phyloP scores from a whole-genome alignment of 2,329 filamentous ascomycete species.

The Tricladium varicosporioides region DNA sequence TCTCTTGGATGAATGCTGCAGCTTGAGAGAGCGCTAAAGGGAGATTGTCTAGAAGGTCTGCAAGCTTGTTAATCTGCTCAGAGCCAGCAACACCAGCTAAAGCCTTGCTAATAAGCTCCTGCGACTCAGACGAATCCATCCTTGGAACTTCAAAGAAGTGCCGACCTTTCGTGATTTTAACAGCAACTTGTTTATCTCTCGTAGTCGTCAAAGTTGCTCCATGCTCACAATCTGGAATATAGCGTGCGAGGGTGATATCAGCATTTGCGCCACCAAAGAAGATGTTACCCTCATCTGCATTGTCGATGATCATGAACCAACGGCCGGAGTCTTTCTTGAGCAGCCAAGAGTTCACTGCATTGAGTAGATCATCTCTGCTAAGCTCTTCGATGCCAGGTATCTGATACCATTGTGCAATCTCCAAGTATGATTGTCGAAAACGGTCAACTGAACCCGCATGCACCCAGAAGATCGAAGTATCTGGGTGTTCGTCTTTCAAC shows the following conservation, averaged over 20 bases:
- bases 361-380: neutral
- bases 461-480: constrained; percentile 19
- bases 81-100: neutral
- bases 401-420: constrained; percentile 15
- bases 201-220: neutral
- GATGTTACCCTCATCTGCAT: constrained; percentile 30
- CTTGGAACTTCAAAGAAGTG: too few species aligned
- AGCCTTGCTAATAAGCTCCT: neutral
- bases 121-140: constrained; percentile 12
- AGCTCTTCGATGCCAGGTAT: constrained; percentile 16
- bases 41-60: constrained; percentile 22
- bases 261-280: too few species aligned
- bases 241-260: too few species aligned
- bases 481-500: constrained; percentile 8
- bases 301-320: constrained; percentile 38
- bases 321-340: neutral
- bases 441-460: constrained; percentile 15
- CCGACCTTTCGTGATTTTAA: too few species aligned
- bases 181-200: too few species aligned
- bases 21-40: constrained; percentile 28
- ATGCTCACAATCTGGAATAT: neutral
- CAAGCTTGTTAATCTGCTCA: constrained; percentile 8
- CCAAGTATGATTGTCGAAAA: constrained; percentile 18
- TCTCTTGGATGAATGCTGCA: constrained; percentile 21
- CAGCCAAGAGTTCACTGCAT: neutral